phyloP scores from a whole-genome alignment of 2,329 filamentous ascomycete species.

The Fusarium sp. region DNA sequence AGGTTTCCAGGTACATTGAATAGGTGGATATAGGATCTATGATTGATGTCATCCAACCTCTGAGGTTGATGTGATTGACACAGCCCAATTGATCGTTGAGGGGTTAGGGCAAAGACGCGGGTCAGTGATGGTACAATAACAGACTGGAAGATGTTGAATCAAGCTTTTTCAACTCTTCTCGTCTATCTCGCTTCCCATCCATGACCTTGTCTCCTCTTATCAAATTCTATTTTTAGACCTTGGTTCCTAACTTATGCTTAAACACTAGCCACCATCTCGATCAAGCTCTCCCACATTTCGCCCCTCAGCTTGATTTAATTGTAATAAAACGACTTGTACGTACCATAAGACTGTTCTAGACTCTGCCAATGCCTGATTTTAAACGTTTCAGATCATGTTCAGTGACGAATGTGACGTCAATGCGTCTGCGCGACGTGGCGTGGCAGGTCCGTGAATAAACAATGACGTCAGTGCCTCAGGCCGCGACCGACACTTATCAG shows the following conservation, averaged over 20 bases:
- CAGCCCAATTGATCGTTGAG: too few relatives aligned
- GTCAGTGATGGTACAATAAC: too few relatives aligned
- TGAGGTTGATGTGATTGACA: too few relatives aligned
- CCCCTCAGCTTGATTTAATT: too few relatives aligned
- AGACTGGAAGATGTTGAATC: neutral
- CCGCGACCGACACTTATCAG: neutral
- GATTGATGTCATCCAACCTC: too few relatives aligned
- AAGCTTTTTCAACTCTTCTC: neutral
- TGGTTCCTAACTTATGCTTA: neutral
- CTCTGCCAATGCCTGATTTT: neutral
- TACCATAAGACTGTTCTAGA: neutral
- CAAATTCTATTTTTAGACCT: neutral
- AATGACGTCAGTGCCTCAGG: constrained; percentile 27
- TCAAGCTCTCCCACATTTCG: too few relatives aligned
- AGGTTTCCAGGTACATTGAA: too few relatives aligned
- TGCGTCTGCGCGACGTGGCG: neutral
- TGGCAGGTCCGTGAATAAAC: neutral
- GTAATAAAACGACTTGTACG: neutral
- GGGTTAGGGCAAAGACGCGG: too few relatives aligned
- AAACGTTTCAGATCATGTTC: neutral
- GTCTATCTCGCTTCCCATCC: neutral
- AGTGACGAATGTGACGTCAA: neutral
- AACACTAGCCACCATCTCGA: neutral
- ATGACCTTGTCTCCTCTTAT: neutral
- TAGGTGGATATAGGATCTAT: too few relatives aligned